Base-by-base conservation (phyloP, 306 rosid species). In the Prunus mume region DNA sequence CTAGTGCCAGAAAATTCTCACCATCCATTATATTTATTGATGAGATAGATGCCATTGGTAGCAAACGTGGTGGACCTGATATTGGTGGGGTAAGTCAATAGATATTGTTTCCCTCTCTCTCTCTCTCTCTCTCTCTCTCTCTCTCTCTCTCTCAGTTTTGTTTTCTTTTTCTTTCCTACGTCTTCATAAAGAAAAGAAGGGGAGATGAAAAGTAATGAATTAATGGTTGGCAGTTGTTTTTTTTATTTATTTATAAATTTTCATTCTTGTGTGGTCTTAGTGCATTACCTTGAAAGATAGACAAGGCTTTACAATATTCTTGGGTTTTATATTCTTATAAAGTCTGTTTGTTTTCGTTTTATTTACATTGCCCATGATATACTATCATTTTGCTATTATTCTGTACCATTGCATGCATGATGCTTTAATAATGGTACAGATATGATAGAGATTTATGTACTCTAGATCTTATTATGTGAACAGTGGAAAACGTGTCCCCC, bases 21-120 rank as follows among this genome's bases (percentile, higher is more conserved):
- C 98, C 98, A 61, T 94, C 97, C 52, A 94, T 94, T 79, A 90
- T 94, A 65, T 94, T 94, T 85, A 89, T 94, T 78, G 98, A 94
- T 79, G 97, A 94, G 93, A 94, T 94, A 79, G 98, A 94, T 84
- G 98, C 98, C 85, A 94, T 94, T 83, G 98, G 98, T 65, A 92
- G 98, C 93, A 94, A 92, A 83, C 97, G 98, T 57, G 97, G 98
- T 81, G 98, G 98, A 61, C 98, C 97, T 69, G 98, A 94, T 83
- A 90, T 94, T 83, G 98, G 98, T 14, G 98, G 98, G 76, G 98
- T 94, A 92, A 84, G 97, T 86, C 71, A 71, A 63, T 43, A 67
- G 38, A 78, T 75, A 73, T 69, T 79, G 70, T 80, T 76, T 46
- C 69, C 32, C 68, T 50, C 32, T 47, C 22, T 13, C 1, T 3